Evolutionary conservation across 2,329 filamentous ascomycete genomes (phyloP).

Genomic region (Aspergillus aculeatinus): DNA sequence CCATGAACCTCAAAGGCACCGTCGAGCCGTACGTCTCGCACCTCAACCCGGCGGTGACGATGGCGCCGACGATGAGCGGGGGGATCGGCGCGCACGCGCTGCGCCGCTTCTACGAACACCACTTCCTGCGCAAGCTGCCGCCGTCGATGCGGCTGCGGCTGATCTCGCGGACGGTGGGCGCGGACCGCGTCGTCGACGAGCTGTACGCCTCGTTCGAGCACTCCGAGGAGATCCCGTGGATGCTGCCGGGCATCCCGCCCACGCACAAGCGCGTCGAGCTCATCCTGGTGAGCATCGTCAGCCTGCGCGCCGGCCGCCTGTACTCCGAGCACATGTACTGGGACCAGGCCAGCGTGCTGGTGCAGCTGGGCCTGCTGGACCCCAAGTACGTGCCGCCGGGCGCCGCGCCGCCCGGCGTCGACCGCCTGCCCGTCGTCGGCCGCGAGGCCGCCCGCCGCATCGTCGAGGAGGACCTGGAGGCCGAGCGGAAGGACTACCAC

Average conservation of each 20-base stretch:
- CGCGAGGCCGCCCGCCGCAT: slow-evolving; percentile 42
- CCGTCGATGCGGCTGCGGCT: slow-evolving; percentile 54
- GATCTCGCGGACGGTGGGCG: slow-evolving; percentile 58
- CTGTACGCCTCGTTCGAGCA: slow-evolving; percentile 59
- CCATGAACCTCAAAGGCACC: slow-evolving; percentile 28
- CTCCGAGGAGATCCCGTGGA: slow-evolving; percentile 57
- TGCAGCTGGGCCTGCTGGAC: slow-evolving; percentile 59
- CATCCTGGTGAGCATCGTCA: slow-evolving; percentile 57
- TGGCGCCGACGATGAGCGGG: slow-evolving; percentile 40
- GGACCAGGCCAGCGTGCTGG: slow-evolving; percentile 62
- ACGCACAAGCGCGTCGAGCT: slow-evolving; percentile 59
- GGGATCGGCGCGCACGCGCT: slow-evolving; percentile 44
- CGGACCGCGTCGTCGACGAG: slow-evolving; percentile 62
- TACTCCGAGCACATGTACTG: slow-evolving; percentile 61
- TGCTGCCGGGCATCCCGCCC: slow-evolving; percentile 57
- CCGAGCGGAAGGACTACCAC: slow-evolving; percentile 36
- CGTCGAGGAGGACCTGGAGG: slow-evolving; percentile 38
- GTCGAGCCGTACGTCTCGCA: slow-evolving; percentile 34
- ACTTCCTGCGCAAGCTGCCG: slow-evolving; percentile 55
- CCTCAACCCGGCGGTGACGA: slow-evolving; percentile 31
- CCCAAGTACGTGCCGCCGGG: slow-evolving; percentile 54
- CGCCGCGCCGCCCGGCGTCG: slow-evolving; percentile 43
- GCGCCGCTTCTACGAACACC: slow-evolving; percentile 55
- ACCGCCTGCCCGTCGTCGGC: slow-evolving; percentile 42
- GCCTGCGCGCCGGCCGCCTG: slow-evolving; percentile 53